Evolutionary conservation across 2,329 filamentous ascomycete species (phyloP).

Genomic region (Exophiala lecanii-corni): DNA sequence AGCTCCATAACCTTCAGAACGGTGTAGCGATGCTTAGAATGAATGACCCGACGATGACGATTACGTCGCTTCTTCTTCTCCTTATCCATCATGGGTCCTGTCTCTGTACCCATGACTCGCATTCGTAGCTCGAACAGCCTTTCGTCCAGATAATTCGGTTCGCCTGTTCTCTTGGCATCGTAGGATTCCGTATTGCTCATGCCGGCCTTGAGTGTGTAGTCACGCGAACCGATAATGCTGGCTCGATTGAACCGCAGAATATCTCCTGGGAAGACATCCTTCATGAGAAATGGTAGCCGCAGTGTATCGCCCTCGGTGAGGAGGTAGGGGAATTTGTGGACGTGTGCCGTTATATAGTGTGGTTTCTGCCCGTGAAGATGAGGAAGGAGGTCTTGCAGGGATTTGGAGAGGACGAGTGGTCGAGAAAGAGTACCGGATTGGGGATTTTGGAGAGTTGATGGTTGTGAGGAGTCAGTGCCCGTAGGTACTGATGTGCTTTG

Average conservation of each 20-base stretch:
- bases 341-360: slow-evolving; percentile 45
- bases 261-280: slow-evolving; percentile 72
- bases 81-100: slow-evolving; percentile 57
- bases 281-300: slow-evolving; percentile 75
- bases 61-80: slow-evolving; percentile 63
- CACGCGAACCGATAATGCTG: slow-evolving; percentile 73
- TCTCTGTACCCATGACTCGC: slow-evolving; percentile 77
- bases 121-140: slow-evolving; percentile 79
- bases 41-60: slow-evolving; percentile 64
- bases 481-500: slow-evolving; percentile 15
- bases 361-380: slow-evolving; percentile 41
- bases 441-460: slow-evolving; percentile 17
- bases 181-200: slow-evolving; percentile 37
- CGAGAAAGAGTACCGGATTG: slow-evolving; percentile 23
- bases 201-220: slow-evolving; percentile 79
- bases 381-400: slow-evolving; percentile 41
- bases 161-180: slow-evolving; percentile 23
- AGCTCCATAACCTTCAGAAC: slow-evolving; percentile 80
- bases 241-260: slow-evolving; percentile 83
- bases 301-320: slow-evolving; percentile 63
- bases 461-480: slow-evolving; percentile 15
- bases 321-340: slow-evolving; percentile 48
- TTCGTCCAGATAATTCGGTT: slow-evolving; percentile 65
- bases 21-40: slow-evolving; percentile 88
- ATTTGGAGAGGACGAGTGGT: slow-evolving; percentile 39